Evolutionary conservation across 2,329 filamentous ascomycete species (phyloP), one percentile per base, ranked within the genome.

Genomic region (Xylaria sp.): DNA sequence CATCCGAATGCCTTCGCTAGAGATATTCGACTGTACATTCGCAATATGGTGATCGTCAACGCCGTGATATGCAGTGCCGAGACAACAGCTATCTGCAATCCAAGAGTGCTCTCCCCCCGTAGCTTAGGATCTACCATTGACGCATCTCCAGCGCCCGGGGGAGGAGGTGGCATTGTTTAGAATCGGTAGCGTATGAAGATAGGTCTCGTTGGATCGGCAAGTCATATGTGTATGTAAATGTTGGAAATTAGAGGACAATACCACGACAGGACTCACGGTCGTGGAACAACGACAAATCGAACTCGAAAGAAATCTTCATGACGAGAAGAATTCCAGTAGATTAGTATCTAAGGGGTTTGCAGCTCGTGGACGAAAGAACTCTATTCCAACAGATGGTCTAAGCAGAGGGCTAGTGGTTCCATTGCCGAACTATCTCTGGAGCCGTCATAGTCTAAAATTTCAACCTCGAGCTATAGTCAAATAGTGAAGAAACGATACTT

Each of bases 1-100:
- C 66, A 61, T 9, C 76, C 76, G 30, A 74, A 72, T 12, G 74
- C 18, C 20, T 70, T 70, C 10, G 57, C 68, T 30, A 70, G 15
- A 25, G 59, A 50, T 45, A 52, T 9, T 61, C 68, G 58, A 43
- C 52, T 66, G 39, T 70, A 70, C 30, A 70, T 34, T 45, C 68
- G 59, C 13, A 70, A 45, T 32, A 39, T 13, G 13, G 48, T 32
- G 18, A 68, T 58, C 20, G 48, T 50, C 25, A 70, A 60, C 15
- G 66, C 66, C 8, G 55, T 4, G 25, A 66, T 9, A 43, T 64
- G 36, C 9, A 70, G 4, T 8, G 60, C 43, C 9, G 66, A 41
- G 8, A 65, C 45, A 25, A 66, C 30, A 25, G 63, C 63, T 4
- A 70, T 4, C 41, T 66, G 60, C n/a, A 63, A 28, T 13, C 36